These are phyloP conservation scores for Fusarium avenaceum DNA, from an alignment of 2,329 filamentous ascomycete species.

Conservation along the genomic window DNA sequence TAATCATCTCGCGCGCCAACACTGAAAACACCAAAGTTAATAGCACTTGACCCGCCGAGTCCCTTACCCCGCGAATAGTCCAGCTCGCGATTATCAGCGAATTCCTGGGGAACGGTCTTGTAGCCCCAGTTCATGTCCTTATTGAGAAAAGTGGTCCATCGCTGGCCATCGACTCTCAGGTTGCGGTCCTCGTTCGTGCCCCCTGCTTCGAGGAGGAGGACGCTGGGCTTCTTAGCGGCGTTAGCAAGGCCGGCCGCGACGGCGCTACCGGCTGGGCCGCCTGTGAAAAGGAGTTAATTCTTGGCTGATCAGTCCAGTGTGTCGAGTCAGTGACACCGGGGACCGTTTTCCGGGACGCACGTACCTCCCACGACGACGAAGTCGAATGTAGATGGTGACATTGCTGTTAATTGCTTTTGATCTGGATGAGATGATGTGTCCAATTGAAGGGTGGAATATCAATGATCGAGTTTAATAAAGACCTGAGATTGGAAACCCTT, in stretches of 20 bases:
- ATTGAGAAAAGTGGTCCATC: slow-evolving; percentile 66
- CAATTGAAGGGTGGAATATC: background rate
- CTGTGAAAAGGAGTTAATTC: slow-evolving; percentile 12
- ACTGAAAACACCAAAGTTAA: slow-evolving; percentile 69
- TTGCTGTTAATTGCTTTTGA: background rate
- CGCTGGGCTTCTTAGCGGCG: slow-evolving; percentile 60
- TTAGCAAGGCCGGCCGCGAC: slow-evolving; percentile 67
- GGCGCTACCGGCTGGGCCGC: slow-evolving; percentile 70
- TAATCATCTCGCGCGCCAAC: slow-evolving; percentile 72
- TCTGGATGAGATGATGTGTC: no score
- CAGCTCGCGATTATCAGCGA: slow-evolving; percentile 59
- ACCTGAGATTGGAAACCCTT: background rate
- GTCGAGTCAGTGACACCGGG: background rate
- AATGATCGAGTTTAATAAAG: background rate
- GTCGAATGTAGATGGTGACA: slow-evolving; percentile 32
- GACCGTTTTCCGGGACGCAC: background rate
- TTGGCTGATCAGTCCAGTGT: background rate
- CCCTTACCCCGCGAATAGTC: slow-evolving; percentile 65
- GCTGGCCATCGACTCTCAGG: slow-evolving; percentile 66
- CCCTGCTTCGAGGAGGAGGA: slow-evolving; percentile 74
- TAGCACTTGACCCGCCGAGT: slow-evolving; percentile 65
- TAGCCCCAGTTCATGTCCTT: slow-evolving; percentile 66
- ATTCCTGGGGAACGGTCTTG: slow-evolving; percentile 61
- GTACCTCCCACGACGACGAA: slow-evolving; percentile 45
- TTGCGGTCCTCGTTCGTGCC: slow-evolving; percentile 60